Percentiles rank a stretch among this genome's conserved stretches.
phyloP scores from a whole-genome alignment of 2,329 filamentous ascomycete genomes.

The Aspergillus sp. region DNA sequence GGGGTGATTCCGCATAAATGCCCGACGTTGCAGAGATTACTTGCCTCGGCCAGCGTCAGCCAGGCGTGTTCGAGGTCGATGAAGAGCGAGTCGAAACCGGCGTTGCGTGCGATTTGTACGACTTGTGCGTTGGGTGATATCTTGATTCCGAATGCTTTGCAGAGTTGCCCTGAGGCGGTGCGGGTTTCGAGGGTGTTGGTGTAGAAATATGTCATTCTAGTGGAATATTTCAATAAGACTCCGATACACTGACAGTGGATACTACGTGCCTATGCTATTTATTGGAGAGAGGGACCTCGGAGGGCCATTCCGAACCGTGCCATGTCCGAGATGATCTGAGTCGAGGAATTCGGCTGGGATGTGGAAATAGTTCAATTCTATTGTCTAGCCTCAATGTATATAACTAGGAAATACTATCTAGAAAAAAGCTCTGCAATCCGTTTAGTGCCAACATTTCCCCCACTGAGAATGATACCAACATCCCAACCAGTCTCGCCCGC shows the following conservation, averaged over 20 bases:
- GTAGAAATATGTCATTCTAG: background rate
- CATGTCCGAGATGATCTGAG: background rate
- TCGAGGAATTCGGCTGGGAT: too few relatives aligned
- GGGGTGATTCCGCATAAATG: slow-evolving; percentile 18
- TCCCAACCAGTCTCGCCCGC: too few relatives aligned
- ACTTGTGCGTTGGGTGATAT: background rate
- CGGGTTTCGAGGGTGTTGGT: background rate
- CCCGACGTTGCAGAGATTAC: background rate
- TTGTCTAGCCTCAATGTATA: too few relatives aligned
- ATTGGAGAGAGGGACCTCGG: background rate
- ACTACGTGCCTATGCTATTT: too few relatives aligned
- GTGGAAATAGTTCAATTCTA: too few relatives aligned
- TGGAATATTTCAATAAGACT: background rate
- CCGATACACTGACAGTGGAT: too few relatives aligned
- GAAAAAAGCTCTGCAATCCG: too few relatives aligned
- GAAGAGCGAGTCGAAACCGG: background rate
- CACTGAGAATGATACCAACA: too few relatives aligned
- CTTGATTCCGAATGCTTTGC: background rate
- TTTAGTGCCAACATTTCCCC: too few relatives aligned
- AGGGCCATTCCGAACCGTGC: background rate
- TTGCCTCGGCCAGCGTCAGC: background rate
- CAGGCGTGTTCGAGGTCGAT: background rate
- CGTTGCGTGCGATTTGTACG: background rate
- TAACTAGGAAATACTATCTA: too few relatives aligned
- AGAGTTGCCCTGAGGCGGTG: background rate